Evolutionary conservation across 2,329 filamentous ascomycete genomes (phyloP).

Genomic region (Zymoseptoria crescenta): DNA sequence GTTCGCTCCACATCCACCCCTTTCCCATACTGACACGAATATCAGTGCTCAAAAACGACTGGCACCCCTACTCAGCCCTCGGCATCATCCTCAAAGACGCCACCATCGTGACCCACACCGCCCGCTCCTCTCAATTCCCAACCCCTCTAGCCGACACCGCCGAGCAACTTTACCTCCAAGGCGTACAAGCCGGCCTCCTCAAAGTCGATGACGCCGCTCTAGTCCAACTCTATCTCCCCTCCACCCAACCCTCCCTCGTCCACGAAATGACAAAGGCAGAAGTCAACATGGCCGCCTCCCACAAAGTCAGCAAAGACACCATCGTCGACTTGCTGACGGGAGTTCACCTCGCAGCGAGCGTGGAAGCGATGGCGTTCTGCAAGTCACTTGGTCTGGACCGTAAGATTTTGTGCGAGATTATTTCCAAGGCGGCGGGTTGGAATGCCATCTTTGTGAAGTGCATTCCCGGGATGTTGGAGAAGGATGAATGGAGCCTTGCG

Average conservation of each 20-base stretch:
- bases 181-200: conserved; percentile 50
- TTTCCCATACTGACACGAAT: neutral
- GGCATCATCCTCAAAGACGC: conserved; percentile 44
- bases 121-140: conserved; percentile 50
- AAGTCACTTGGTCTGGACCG: conserved; percentile 39
- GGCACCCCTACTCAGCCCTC: conserved; percentile 38
- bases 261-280: conserved; percentile 29
- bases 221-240: conserved; percentile 45
- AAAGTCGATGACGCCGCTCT: conserved; percentile 49
- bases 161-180: conserved; percentile 58
- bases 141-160: conserved; percentile 54
- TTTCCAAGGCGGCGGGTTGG: conserved; percentile 41
- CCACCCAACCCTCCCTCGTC: conserved; percentile 27
- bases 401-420: conserved; percentile 39
- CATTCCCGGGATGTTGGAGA: conserved; percentile 30
- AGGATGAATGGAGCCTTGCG: conserved; percentile 27
- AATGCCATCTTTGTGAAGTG: conserved; percentile 38
- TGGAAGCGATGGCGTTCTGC: conserved; percentile 43
- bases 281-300: conserved; percentile 30
- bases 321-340: conserved; percentile 36
- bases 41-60: conserved; percentile 44
- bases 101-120: conserved; percentile 60
- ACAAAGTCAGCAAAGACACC: conserved; percentile 30
- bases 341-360: conserved; percentile 44
- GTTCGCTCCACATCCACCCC: neutral